Evolutionary conservation across 768 basidiomycete genomes (phyloP).

Genomic region (Lentinula sp.): DNA sequence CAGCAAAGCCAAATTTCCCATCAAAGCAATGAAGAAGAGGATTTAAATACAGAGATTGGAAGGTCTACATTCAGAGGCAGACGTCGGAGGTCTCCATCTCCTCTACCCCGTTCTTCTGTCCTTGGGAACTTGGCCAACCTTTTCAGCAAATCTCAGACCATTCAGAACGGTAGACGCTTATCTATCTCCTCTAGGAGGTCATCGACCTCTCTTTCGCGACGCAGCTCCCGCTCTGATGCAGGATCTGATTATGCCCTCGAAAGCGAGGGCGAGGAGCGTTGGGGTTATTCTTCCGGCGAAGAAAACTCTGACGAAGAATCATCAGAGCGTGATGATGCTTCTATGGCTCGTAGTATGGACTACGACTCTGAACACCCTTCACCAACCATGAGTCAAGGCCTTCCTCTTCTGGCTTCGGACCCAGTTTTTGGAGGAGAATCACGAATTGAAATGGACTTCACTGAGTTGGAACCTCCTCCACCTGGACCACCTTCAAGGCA

Average conservation of each 20-base stretch:
- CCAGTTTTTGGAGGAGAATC: conserved; percentile 81
- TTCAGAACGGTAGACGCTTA: conserved; percentile 35
- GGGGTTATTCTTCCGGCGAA: conserved; percentile 90
- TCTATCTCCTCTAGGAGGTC: conserved; percentile 54
- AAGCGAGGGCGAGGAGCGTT: conserved; percentile 65
- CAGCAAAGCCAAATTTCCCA: conserved; percentile 36
- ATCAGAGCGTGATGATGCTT: conserved; percentile 32
- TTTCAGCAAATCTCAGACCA: conserved; percentile 46
- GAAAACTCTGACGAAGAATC: conserved; percentile 45
- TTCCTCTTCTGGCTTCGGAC: conserved; percentile 69
- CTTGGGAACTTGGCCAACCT: conserved; percentile 67
- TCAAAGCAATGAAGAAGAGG: conserved; percentile 28
- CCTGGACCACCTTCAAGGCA: conserved; percentile 83
- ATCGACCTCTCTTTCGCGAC: conserved; percentile 42
- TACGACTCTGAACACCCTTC: conserved; percentile 71
- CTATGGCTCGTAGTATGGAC: conserved; percentile 54
- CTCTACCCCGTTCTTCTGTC: conserved; percentile 32
- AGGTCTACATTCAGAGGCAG: conserved; percentile 20
- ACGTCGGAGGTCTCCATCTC: conserved; percentile 27
- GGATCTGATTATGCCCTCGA: conserved; percentile 55
- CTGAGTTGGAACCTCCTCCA: conserved; percentile 63
- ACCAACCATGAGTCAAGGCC: conserved; percentile 39
- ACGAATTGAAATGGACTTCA: conserved; percentile 77
- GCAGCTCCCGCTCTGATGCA: conserved; percentile 40
- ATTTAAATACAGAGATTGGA: conserved; percentile 14